Evolutionary conservation across 2,329 filamentous ascomycete species (phyloP).

Genomic region (Westerdykella aurantiaca): DNA sequence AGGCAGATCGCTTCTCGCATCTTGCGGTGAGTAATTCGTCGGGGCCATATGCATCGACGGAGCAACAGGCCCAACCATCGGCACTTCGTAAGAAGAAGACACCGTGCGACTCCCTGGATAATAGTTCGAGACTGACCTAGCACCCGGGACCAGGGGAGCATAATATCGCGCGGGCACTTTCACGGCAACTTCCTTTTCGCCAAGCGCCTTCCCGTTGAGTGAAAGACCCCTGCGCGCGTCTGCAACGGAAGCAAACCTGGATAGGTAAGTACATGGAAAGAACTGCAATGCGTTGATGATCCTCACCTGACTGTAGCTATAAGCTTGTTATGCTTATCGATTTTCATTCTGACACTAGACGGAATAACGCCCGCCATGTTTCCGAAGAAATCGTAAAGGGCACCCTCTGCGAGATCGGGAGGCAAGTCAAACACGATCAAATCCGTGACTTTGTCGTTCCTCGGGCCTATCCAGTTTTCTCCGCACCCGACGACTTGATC

Average conservation of each 20-base stretch:
- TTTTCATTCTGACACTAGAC: constrained; percentile 3
- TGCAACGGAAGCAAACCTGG: constrained; percentile 10
- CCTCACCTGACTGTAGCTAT: constrained; percentile 6
- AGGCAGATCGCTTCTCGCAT: constrained; percentile 30
- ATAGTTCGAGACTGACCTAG: background rate
- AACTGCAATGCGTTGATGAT: background rate
- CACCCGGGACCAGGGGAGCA: background rate
- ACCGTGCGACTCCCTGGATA: too few relatives aligned
- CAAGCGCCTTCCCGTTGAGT: background rate
- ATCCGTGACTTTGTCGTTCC: constrained; percentile 21
- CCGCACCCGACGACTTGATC: constrained; percentile 20
- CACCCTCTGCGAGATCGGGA: constrained; percentile 6
- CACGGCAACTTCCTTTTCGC: constrained; percentile 3
- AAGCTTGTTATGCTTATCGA: background rate
- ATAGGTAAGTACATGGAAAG: constrained; percentile 5
- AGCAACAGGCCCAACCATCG: too few relatives aligned
- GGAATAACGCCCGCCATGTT: constrained; percentile 7
- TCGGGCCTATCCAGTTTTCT: constrained; percentile 26
- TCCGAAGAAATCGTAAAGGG: constrained; percentile 17
- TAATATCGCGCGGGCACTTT: constrained; percentile 9
- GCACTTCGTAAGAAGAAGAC: background rate
- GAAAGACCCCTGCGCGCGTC: constrained; percentile 10
- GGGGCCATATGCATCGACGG: background rate
- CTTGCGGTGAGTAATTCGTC: constrained; percentile 29
- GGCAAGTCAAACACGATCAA: constrained; percentile 25